Evolutionary conservation across 2,329 filamentous ascomycete genomes (phyloP).

Genomic region (Cordyceps farinosa): DNA sequence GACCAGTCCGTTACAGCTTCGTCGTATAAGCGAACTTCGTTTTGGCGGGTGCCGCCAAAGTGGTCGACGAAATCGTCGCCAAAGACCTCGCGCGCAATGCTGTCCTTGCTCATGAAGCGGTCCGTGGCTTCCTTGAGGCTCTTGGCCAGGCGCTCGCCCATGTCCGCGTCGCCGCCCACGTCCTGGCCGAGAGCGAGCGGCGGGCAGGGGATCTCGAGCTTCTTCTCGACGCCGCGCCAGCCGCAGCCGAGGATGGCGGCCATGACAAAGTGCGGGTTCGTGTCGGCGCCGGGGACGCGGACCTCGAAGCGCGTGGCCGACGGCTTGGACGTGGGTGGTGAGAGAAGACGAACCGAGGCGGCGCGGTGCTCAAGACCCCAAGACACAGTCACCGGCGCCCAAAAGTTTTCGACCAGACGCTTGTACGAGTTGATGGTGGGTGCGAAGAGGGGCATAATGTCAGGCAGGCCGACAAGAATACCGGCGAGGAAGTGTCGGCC

Average conservation of each 20-base stretch:
- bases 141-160: conserved; percentile 77
- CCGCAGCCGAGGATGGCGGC: conserved; percentile 83
- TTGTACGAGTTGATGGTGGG: conserved; percentile 98
- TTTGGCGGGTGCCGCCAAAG: conserved; percentile 85
- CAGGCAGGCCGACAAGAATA: conserved; percentile 80
- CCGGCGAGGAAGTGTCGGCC: conserved; percentile 93
- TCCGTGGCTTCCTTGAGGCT: conserved; percentile 79
- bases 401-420: conserved; percentile 96
- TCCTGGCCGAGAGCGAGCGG: conserved; percentile 83
- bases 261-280: conserved; percentile 84
- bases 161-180: conserved; percentile 67
- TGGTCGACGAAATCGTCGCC: conserved; percentile 96
- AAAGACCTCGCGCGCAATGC: conserved; percentile 89
- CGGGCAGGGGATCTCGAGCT: conserved; percentile 75
- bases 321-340: conserved; percentile 78
- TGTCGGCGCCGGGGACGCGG: conserved; percentile 88
- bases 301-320: conserved; percentile 91
- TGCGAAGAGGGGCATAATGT: conserved; percentile 92
- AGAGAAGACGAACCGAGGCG: conserved; percentile 84
- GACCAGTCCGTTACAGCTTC: conserved; percentile 97
- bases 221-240: conserved; percentile 89
- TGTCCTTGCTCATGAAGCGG: conserved; percentile 71
- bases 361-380: conserved; percentile 96
- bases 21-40: conserved; percentile 88
- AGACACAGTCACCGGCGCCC: conserved; percentile 95